Evolutionary conservation across 805 yeast genomes (phyloP).

Genomic region (Scheffersomyces stipitis): DNA sequence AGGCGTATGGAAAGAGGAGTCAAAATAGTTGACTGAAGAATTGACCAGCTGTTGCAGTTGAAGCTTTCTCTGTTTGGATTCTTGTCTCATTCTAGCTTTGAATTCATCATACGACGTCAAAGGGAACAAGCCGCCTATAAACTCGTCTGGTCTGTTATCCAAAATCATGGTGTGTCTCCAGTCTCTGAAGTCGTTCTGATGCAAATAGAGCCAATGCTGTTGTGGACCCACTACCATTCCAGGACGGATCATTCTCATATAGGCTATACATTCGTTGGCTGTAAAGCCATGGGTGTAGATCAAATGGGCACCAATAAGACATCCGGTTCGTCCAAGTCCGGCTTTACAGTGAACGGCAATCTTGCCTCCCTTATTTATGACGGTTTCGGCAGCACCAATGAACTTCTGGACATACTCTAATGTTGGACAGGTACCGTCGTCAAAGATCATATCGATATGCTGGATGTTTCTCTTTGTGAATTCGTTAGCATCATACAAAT

Average conservation of each 20-base stretch:
- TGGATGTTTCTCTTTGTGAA: constrained; percentile 81
- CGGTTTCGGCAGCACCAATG: constrained; percentile 91
- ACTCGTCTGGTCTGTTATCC: constrained; percentile 62
- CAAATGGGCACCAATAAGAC: constrained; percentile 94
- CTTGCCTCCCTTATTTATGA: constrained; percentile 82
- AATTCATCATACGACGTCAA: constrained; percentile 62
- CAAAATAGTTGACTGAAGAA: constrained; percentile 29
- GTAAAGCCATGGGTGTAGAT: constrained; percentile 97
- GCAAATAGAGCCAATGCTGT: constrained; percentile 96
- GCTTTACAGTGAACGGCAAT: constrained; percentile 99
- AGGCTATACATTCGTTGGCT: constrained; percentile 94
- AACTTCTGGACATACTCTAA: constrained; percentile 90
- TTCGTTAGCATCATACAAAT: constrained; percentile 80
- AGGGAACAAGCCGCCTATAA: constrained; percentile 67
- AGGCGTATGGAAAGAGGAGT: constrained; percentile 67
- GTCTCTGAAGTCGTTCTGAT: constrained; percentile 93
- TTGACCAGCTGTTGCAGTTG: constrained; percentile 33
- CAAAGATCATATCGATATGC: constrained; percentile 94
- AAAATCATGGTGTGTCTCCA: constrained; percentile 92
- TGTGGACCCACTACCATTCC: constrained; percentile 99
- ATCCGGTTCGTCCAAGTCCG: constrained; percentile 96
- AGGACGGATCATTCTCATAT: constrained; percentile 93
- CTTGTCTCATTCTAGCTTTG: constrained; percentile 51
- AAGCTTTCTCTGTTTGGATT: constrained; percentile 36
- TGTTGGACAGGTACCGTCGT: constrained; percentile 97